phyloP scores from a whole-genome alignment of 148 eudicot genomes.

The Gaultheria prostrata region DNA sequence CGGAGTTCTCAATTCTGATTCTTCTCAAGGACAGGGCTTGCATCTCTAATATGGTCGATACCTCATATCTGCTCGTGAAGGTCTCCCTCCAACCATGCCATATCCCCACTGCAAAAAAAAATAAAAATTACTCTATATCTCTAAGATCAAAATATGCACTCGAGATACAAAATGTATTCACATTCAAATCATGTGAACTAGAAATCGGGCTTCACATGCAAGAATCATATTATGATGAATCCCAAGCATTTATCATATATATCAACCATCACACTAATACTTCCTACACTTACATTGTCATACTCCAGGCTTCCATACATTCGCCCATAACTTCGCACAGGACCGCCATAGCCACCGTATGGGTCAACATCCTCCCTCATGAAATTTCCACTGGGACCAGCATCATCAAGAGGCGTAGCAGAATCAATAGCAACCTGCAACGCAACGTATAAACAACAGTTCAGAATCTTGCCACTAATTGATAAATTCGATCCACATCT shows the following conservation, averaged over 20 bases:
- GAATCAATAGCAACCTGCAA: constrained; percentile 95
- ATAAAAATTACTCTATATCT: too few relatives aligned
- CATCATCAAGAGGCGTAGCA: constrained; percentile 90
- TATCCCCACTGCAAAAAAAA: constrained; percentile 82
- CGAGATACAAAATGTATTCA: not conserved
- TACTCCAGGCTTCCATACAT: constrained; percentile 76
- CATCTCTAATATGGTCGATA: constrained; percentile 71
- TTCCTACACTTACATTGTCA: constrained; percentile 69
- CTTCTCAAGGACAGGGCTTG: not conserved
- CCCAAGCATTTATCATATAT: not conserved
- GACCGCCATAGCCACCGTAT: constrained; percentile 60
- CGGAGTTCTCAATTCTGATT: not conserved
- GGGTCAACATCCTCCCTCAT: constrained; percentile 73
- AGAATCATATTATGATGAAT: not conserved
- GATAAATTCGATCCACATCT: not conserved
- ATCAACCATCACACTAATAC: not conserved
- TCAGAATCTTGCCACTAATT: not conserved
- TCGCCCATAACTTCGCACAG: constrained; percentile 77
- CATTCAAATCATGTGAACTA: not conserved
- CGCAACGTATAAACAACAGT: not conserved
- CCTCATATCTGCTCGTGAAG: constrained; percentile 83
- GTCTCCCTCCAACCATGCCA: constrained; percentile 62
- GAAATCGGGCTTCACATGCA: not conserved
- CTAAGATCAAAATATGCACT: not conserved
- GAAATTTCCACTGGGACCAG: constrained; percentile 64